A percentile compares a stretch with the other conserved stretches of the same genome.
phyloP scores from a whole-genome alignment of 352 stramenopile species.

The Aphanomyces astaci region DNA sequence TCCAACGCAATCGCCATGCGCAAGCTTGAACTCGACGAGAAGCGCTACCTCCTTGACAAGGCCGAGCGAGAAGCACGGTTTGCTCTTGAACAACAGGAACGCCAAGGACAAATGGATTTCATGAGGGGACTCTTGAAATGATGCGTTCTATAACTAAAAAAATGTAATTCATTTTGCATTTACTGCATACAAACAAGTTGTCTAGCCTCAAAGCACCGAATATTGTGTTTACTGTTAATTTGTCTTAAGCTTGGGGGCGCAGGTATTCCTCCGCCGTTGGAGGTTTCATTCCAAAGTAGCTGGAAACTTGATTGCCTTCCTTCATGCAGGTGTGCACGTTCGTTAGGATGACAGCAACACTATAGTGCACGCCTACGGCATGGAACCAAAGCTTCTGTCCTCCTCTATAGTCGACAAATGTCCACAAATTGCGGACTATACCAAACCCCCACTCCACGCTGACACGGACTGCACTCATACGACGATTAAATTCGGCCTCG shows the following conservation, averaged over 20 bases:
- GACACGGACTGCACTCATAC: not conserved
- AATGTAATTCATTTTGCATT: not conserved
- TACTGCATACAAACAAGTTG: not conserved
- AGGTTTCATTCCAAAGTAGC: not conserved
- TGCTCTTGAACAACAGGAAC: not conserved
- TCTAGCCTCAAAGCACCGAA: too few species aligned
- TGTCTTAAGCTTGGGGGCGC: not conserved
- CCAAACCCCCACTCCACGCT: constrained; percentile 20
- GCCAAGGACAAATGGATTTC: not conserved
- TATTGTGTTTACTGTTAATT: not conserved
- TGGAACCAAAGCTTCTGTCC: constrained; percentile 12
- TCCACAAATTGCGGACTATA: constrained; percentile 13
- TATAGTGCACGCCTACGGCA: constrained; percentile 9
- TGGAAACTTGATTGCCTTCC: not conserved
- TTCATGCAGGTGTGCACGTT: constrained; percentile 9
- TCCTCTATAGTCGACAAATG: constrained; percentile 8
- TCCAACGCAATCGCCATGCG: not conserved
- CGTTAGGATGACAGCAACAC: constrained; percentile 6
- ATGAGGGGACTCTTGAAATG: not conserved
- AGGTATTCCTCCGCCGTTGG: not conserved
- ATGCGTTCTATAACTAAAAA: not conserved
- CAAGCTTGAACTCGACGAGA: not conserved
- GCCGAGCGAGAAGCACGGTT: constrained; percentile 1
- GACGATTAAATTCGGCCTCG: constrained; percentile 8
- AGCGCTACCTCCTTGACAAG: not conserved